phyloP scores from a whole-genome alignment of 805 yeast species.

The Suhomyces faveliae region DNA sequence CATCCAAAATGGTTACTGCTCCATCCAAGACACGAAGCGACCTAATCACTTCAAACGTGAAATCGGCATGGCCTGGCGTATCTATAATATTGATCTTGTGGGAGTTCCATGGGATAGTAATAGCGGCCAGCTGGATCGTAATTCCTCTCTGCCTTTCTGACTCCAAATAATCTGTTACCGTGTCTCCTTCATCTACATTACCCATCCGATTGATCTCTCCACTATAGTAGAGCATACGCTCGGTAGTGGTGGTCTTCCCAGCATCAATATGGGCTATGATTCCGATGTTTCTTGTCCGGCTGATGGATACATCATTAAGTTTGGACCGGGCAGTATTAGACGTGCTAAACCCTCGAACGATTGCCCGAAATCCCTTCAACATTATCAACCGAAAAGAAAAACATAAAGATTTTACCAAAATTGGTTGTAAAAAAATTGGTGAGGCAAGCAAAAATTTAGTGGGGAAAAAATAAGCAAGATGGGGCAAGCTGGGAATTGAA shows the following conservation, averaged over 20 bases:
- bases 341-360: background rate
- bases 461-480: slow-evolving; percentile 9
- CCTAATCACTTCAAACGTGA: slow-evolving; percentile 89
- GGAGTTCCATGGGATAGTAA: slow-evolving; percentile 80
- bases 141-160: slow-evolving; percentile 92
- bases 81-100: slow-evolving; percentile 84
- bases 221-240: slow-evolving; percentile 86
- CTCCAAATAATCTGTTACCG: slow-evolving; percentile 88
- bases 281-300: slow-evolving; percentile 77
- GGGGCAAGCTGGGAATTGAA: slow-evolving; percentile 53
- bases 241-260: slow-evolving; percentile 97
- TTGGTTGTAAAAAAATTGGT: too few relatives aligned
- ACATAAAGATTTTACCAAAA: too few relatives aligned
- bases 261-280: slow-evolving; percentile 99
- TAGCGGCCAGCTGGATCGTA: slow-evolving; percentile 95
- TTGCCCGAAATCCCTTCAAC: background rate
- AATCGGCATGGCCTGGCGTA: slow-evolving; percentile 98
- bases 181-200: slow-evolving; percentile 94
- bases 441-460: slow-evolving; percentile 6
- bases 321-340: slow-evolving; percentile 6
- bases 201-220: slow-evolving; percentile 83
- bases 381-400: too few relatives aligned
- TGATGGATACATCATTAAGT: slow-evolving; percentile 28
- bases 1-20: slow-evolving; percentile 88
- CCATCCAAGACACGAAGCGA: slow-evolving; percentile 92